Evolutionary conservation across 306 rosid species (phyloP).

Genomic region (Morella rubra): DNA sequence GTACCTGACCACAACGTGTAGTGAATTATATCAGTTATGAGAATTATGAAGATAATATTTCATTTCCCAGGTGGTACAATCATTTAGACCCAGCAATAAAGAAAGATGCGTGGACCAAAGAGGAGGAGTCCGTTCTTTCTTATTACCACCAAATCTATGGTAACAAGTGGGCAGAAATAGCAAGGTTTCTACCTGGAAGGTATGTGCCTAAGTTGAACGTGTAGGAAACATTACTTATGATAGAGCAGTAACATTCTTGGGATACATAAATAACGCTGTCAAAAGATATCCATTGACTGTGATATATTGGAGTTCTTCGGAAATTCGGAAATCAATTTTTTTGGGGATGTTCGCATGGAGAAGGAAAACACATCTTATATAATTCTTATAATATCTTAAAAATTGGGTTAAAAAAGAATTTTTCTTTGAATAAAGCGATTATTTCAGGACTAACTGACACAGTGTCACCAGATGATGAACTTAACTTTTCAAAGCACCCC

Average conservation of each 20-base stretch:
- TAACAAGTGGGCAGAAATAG: constrained; percentile 69
- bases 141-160: constrained; percentile 47
- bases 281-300: not conserved
- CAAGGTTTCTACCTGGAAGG: constrained; percentile 76
- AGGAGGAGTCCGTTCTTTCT: constrained; percentile 47
- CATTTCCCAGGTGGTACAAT: constrained; percentile 64
- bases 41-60: not conserved
- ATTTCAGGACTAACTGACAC: not conserved
- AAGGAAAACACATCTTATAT: not conserved
- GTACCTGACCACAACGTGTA: not conserved
- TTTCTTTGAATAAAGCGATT: not conserved
- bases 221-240: not conserved
- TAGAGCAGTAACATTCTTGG: not conserved
- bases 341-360: not conserved
- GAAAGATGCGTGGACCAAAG: constrained; percentile 56
- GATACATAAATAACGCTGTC: not conserved
- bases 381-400: not conserved
- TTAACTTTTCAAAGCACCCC: not conserved
- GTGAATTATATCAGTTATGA: not conserved
- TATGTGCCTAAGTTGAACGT: constrained; percentile 20
- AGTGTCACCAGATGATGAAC: not conserved
- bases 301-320: not conserved
- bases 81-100: constrained; percentile 55
- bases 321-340: not conserved
- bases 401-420: not conserved